These are phyloP conservation scores for Melocanna baccifera DNA, from an alignment of 176 grass and related monocot genomes.

Conservation along the genomic window DNA sequence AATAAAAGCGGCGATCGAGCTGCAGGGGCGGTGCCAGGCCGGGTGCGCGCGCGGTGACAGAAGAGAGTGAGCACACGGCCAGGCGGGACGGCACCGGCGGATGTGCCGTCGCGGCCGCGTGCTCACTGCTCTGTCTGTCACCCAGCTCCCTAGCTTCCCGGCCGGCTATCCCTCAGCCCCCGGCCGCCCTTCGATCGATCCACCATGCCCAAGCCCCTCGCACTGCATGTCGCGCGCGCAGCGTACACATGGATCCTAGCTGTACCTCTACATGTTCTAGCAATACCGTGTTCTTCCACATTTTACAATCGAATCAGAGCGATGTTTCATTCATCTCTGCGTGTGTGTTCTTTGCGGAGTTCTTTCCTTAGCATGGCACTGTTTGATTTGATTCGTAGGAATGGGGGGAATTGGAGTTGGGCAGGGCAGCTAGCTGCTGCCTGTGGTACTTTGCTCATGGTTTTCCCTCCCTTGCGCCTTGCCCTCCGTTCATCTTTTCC, in stretches of 20 bases:
- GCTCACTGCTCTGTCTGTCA: constrained; percentile 71
- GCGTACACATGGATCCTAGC: not conserved
- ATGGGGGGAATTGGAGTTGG: not conserved
- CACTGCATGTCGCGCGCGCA: not conserved
- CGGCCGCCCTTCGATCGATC: not conserved
- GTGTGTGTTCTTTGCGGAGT: not conserved
- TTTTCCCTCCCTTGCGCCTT: constrained; percentile 7
- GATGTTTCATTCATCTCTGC: not conserved
- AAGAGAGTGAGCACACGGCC: constrained; percentile 79
- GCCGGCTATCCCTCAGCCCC: not conserved
- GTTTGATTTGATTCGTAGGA: constrained; percentile 25
- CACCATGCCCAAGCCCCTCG: not conserved
- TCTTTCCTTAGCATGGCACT: constrained; percentile 18
- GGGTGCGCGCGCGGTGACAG: constrained; percentile 48
- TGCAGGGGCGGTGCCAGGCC: not conserved
- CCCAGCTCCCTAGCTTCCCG: not conserved
- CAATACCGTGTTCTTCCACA: not conserved
- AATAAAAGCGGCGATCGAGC: not conserved
- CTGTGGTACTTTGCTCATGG: constrained; percentile 4
- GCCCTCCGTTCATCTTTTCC: constrained; percentile 47
- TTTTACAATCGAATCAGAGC: not conserved
- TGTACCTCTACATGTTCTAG: not conserved
- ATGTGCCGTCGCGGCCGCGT: constrained; percentile 64
- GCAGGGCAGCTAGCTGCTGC: not conserved
- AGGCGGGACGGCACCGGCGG: constrained; percentile 50